Percentiles rank a stretch among this genome's conserved stretches.
These are phyloP conservation scores for Zygosaccharomyces bisporus DNA, from an alignment of 805 yeast species.

Conservation along the genomic window DNA sequence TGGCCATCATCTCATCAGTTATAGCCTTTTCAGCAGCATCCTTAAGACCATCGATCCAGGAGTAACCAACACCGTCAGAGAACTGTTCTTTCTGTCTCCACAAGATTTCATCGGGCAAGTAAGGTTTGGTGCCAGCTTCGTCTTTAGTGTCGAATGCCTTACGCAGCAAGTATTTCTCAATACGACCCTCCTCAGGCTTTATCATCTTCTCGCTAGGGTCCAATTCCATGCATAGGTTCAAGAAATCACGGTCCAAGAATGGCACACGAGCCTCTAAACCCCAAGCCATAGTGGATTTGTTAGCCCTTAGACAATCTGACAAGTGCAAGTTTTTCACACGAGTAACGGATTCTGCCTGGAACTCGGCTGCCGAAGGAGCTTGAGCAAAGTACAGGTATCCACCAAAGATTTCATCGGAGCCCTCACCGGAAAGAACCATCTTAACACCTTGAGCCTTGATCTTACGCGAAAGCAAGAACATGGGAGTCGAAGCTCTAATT, in stretches of 20 bases:
- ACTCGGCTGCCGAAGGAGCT: conserved; percentile 90
- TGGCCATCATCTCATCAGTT: conserved; percentile 83
- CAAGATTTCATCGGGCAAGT: conserved; percentile 91
- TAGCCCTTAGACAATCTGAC: conserved; percentile 97
- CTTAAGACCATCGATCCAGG: conserved; percentile 98
- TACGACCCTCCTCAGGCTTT: conserved; percentile 61
- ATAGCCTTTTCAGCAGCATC: conserved; percentile 87
- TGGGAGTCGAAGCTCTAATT: conserved; percentile 98
- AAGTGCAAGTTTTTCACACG: conserved; percentile 96
- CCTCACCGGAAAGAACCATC: conserved; percentile 99
- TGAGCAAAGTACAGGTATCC: conserved; percentile 96
- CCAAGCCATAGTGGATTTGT: conserved; percentile 99
- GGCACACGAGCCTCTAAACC: conserved; percentile 99
- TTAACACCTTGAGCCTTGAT: conserved; percentile 99
- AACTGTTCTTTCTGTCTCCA: conserved; percentile 99
- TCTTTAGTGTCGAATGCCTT: conserved; percentile 95
- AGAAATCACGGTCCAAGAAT: conserved; percentile 90
- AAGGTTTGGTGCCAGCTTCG: conserved; percentile 73
- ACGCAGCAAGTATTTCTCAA: conserved; percentile 94
- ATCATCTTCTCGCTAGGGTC: conserved; percentile 91
- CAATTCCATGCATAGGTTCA: conserved; percentile 90
- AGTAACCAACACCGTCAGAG: conserved; percentile 99
- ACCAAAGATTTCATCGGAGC: conserved; percentile 98
- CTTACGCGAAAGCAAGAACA: conserved; percentile 93
- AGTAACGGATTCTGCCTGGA: conserved; percentile 93